A percentile compares a stretch with the other conserved stretches of the same genome.
Conservation (phyloP, 306 rosid species). For the Carpinus viminea region DNA sequence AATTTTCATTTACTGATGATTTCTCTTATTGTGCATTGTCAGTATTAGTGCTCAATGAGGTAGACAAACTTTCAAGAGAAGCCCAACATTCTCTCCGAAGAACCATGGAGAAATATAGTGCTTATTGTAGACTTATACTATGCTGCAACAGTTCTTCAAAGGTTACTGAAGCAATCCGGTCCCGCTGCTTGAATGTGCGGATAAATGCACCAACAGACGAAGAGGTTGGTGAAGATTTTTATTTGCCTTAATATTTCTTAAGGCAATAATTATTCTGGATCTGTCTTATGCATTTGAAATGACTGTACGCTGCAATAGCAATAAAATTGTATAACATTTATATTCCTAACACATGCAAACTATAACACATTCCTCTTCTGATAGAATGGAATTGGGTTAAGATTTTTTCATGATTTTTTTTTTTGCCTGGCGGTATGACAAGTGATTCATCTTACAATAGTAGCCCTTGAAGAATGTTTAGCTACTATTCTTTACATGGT, state of each 20-base stretch:
- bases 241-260: not conserved
- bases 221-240: constrained; percentile 48
- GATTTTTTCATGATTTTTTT: not conserved
- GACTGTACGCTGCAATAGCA: not conserved
- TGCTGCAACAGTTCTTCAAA: constrained; percentile 97
- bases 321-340: not conserved
- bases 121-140: constrained; percentile 84
- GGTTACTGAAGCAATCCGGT: constrained; percentile 94
- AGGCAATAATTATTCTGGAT: not conserved
- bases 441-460: not conserved
- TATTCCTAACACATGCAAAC: not conserved
- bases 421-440: not conserved
- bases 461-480: not conserved
- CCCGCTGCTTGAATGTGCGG: constrained; percentile 88
- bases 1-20: constrained; percentile 22
- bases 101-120: constrained; percentile 94
- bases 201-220: constrained; percentile 83
- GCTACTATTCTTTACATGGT: not conserved
- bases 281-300: not conserved
- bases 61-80: constrained; percentile 92
- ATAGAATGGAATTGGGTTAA: not conserved
- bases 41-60: constrained; percentile 90
- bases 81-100: constrained; percentile 94
- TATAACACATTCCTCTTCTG: not conserved
- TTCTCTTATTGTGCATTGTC: constrained; percentile 33